Conservation (phyloP, 768 basidiomycete species). For the Gyrodon lividus region DNA sequence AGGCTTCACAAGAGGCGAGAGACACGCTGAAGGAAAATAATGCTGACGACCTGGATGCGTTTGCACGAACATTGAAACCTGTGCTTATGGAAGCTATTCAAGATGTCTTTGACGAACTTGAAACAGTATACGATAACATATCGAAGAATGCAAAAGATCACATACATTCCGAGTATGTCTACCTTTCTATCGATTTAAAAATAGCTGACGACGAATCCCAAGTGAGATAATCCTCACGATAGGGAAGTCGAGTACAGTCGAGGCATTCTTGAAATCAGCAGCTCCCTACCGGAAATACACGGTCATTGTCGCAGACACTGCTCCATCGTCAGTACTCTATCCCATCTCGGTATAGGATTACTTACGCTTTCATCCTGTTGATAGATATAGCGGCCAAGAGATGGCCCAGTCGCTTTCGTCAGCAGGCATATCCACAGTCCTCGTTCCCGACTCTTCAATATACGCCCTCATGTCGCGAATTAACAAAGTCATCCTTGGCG, state of each 20-base stretch:
- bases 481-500: constrained; percentile 93
- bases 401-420: constrained; percentile 82
- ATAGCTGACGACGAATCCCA: constrained; percentile 6
- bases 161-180: constrained; percentile 92
- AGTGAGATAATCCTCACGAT: constrained; percentile 95
- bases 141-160: constrained; percentile 94
- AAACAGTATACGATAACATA: constrained; percentile 93
- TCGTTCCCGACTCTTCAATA: constrained; percentile 94
- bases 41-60: constrained; percentile 74
- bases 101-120: constrained; percentile 93
- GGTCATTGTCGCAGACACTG: constrained; percentile 94
- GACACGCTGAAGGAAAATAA: constrained; percentile 67
- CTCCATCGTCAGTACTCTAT: constrained; percentile 69
- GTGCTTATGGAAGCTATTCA: constrained; percentile 96
- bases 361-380: constrained; percentile 1
- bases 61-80: constrained; percentile 79
- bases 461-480: constrained; percentile 96
- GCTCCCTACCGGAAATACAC: constrained; percentile 90
- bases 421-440: constrained; percentile 86
- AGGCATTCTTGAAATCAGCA: constrained; percentile 89
- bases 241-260: constrained; percentile 93
- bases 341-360: constrained; percentile 3
- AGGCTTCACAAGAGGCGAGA: constrained; percentile 46
- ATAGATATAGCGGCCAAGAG: constrained; percentile 79
- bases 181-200: neutral